Percentiles rank a stretch among this genome's conserved stretches.
These are phyloP conservation scores for Diaporthe capsici DNA, from an alignment of 2,329 filamentous ascomycete genomes.

Conservation along the genomic window DNA sequence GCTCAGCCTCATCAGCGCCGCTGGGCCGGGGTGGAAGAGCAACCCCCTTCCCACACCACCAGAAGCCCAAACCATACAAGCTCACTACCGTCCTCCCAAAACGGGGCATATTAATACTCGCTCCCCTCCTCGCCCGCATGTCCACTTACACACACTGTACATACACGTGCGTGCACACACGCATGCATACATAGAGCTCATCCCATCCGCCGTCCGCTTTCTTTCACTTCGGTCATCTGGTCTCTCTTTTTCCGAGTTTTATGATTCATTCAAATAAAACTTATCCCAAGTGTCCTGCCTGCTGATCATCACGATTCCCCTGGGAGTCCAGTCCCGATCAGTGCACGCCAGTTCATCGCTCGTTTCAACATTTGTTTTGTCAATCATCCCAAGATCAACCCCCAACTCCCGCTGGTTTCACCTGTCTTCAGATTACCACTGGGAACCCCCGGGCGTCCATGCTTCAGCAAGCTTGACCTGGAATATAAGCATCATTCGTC, in stretches of 20 bases:
- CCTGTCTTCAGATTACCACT: conserved; percentile 9
- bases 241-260: conserved; percentile 16
- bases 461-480: conserved; percentile 14
- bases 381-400: conserved; percentile 30
- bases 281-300: conserved; percentile 2
- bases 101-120: conserved; percentile 30
- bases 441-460: conserved; percentile 6
- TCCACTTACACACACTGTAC: background rate
- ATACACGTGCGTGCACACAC: background rate
- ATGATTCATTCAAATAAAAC: conserved; percentile 24
- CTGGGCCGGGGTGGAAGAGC: background rate
- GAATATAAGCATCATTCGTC: conserved; percentile 27
- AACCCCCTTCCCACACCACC: background rate
- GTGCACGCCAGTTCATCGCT: conserved; percentile 28
- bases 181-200: conserved; percentile 3
- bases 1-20: conserved; percentile 25
- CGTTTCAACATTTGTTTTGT: conserved; percentile 33
- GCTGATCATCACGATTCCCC: conserved; percentile 1
- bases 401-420: conserved; percentile 30
- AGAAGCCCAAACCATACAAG: conserved; percentile 12
- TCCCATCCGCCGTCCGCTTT: conserved; percentile 6
- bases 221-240: conserved; percentile 1
- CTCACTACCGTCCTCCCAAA: conserved; percentile 21
- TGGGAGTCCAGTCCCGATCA: background rate
- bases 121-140: conserved; percentile 7